Evolutionary conservation across 2,329 filamentous ascomycete species (phyloP), one percentile per base, ranked within the genome.

Genomic region (Amauroascus verrucosus): DNA sequence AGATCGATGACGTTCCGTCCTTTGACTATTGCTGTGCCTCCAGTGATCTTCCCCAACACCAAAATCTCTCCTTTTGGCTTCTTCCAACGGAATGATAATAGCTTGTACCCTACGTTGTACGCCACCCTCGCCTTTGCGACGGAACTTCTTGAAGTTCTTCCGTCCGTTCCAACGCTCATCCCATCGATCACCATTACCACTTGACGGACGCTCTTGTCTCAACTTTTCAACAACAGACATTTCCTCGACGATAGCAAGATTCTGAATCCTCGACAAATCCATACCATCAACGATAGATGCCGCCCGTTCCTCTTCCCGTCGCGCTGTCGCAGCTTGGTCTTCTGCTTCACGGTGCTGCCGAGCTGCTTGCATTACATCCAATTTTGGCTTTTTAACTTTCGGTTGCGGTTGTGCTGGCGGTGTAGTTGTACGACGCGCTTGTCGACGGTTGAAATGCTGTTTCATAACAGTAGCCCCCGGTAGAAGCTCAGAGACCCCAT

Each of bases 101-200:
- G 73, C 74, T 55, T 76, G 75, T 3, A 72, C 60, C 32, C 72
- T 69, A 32, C 70, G 68, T n/a, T 71, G 69, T 46, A 63, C 60
- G 0, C 67, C 50, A 57, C 66, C 63, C 60, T 68, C 61, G 53
- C 66, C 65, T 45, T 65, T 61, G 35, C 69, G 56, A 54, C 58
- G 38, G 64, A 98, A 98, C 61, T 82, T 86, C 68, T 98, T 98
- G 73, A 95, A 98, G 64, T 98, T 97, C 69, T 88, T 91, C 41
- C 91, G 79, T 0, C 91, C 93, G 65, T 96, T 95, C 93, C 93
- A 98, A 37, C 77, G 77, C 0, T 88, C 82, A 59, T 96, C 81
- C 90, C 91, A 96, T 38, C 87, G 77, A 4, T 83, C 80, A n/a
- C 71, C 65, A 50, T 70, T 59, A n/a, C 70, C 62, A 59, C 56